phyloP scores from a whole-genome alignment of 2,329 filamentous ascomycete genomes.

The Ophioceras dolichostomum region DNA sequence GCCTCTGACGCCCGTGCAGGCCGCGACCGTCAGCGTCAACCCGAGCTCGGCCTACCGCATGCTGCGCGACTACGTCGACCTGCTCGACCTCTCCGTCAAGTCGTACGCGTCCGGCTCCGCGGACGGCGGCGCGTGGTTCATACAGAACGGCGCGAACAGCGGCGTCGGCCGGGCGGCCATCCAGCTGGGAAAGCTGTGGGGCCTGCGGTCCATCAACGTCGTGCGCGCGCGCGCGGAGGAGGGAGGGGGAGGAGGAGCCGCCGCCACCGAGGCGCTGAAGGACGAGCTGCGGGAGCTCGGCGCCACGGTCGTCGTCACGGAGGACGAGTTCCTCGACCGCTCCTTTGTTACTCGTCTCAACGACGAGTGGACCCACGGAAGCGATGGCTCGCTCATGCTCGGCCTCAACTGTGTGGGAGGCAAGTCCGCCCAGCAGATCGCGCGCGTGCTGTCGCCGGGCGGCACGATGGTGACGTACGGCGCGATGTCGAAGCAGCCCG shows the following conservation, averaged over 20 bases:
- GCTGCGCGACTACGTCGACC: slow-evolving; percentile 63
- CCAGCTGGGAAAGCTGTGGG: slow-evolving; percentile 77
- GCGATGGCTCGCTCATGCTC: slow-evolving; percentile 59
- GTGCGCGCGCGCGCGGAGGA: slow-evolving; percentile 60
- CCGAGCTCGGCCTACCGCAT: slow-evolving; percentile 92
- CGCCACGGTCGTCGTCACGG: slow-evolving; percentile 43
- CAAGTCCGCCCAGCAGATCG: slow-evolving; percentile 65
- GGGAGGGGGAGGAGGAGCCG: too few relatives aligned
- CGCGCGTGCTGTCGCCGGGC: slow-evolving; percentile 56
- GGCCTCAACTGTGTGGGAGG: slow-evolving; percentile 93
- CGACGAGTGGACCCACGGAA: slow-evolving; percentile 56
- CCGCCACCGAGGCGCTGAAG: slow-evolving; percentile 49
- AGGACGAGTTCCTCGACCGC: slow-evolving; percentile 38
- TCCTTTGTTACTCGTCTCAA: slow-evolving; percentile 48
- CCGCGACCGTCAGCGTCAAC: slow-evolving; percentile 82
- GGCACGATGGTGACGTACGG: slow-evolving; percentile 86
- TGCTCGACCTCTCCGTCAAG: slow-evolving; percentile 30
- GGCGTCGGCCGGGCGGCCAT: slow-evolving; percentile 87
- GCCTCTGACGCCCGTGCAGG: slow-evolving; percentile 66
- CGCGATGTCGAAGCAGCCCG: slow-evolving; percentile 83
- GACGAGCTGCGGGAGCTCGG: slow-evolving; percentile 41
- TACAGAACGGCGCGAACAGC: slow-evolving; percentile 94
- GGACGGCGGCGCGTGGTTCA: slow-evolving; percentile 85
- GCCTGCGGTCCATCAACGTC: slow-evolving; percentile 81
- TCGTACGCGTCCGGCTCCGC: slow-evolving; percentile 39